Base-by-base conservation (phyloP, 2,329 filamentous ascomycete species). In the Fusarium tanahbumbuense region DNA sequence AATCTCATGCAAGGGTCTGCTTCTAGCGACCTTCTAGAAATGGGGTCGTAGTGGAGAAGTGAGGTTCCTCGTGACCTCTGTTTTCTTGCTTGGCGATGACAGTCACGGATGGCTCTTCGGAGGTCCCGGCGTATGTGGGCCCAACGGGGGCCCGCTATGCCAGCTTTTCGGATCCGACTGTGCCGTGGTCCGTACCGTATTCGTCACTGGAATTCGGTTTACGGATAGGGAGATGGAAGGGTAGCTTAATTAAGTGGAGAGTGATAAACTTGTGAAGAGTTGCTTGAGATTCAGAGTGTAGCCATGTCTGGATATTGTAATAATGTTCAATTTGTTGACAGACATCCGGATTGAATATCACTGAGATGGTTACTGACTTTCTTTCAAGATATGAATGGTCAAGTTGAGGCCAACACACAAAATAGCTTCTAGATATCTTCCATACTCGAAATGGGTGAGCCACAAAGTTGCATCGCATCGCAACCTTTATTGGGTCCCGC, bases 11-110 rank as follows among this genome's bases (percentile, higher is more conserved):
- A 68, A 45, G 30, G 32, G 37, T 52, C 16, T 40, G 40, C 45
- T 70, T 70, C 67, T 70, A 70, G 63, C 30, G 32, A 57, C 46
- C 67, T 71, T 70, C 67, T 64, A 52, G 67, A 71, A 70, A 55
- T 47, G 46, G 62, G 32, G 59, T 37, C 23, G 23, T 18, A 25
- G 68, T 58, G 58, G 67, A 52, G 67, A 34, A 40, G 8, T 28
- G 37, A 30, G 44, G n/a, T 28, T 56, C 48, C 63, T 56, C 45
- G 65, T 68, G 65, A 67, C 58, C 41, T 48, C 18, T 28, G 28
- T 44, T 41, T 42, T 60, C 55, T 27, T 57, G 32, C 67, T 70
- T 70, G 67, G 68, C 68, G 20, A 64, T 56, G 55, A 52, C 45
- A 55, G 44, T 34, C 23, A 28, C 23, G 34, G 23, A 28, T 53